These are phyloP conservation scores for Spencermartinsiella ligniputridi DNA, from an alignment of 1,139 yeast species.

Conservation along the genomic window DNA sequence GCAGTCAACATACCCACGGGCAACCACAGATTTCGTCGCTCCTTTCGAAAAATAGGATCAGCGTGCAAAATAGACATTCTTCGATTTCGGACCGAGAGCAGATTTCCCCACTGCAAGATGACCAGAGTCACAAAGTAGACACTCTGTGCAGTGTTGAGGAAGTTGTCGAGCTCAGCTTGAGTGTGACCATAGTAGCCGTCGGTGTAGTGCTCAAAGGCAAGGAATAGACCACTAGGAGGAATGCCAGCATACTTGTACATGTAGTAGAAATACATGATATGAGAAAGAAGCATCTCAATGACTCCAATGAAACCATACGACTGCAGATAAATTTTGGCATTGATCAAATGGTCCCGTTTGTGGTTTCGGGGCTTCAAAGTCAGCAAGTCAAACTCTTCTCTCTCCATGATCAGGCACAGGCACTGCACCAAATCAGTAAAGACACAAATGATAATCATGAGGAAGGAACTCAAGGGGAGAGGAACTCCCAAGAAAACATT, in stretches of 20 bases:
- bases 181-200: slow-evolving; percentile 27
- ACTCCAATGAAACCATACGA: slow-evolving; percentile 46
- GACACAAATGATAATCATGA: slow-evolving; percentile 47
- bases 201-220: slow-evolving; percentile 40
- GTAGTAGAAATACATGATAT: slow-evolving; percentile 42
- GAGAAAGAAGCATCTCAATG: slow-evolving; percentile 41
- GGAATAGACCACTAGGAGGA: slow-evolving; percentile 36
- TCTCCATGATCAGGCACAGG: slow-evolving; percentile 44
- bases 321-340: slow-evolving; percentile 41
- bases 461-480: slow-evolving; percentile 47
- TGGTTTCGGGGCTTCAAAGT: slow-evolving; percentile 43
- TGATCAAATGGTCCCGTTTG: slow-evolving; percentile 43
- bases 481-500: slow-evolving; percentile 50
- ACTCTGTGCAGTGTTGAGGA: slow-evolving; percentile 40
- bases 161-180: slow-evolving; percentile 24
- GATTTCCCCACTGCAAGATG: slow-evolving; percentile 47
- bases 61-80: slow-evolving; percentile 43
- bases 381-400: slow-evolving; percentile 44
- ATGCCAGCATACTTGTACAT: slow-evolving; percentile 38
- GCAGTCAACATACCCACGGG: slow-evolving; percentile 40
- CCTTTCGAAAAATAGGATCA: slow-evolving; percentile 35
- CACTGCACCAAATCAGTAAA: slow-evolving; percentile 48
- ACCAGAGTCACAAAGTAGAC: slow-evolving; percentile 50
- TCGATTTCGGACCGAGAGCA: slow-evolving; percentile 46
- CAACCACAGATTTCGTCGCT: slow-evolving; percentile 30